phyloP scores from a whole-genome alignment of 2,329 filamentous ascomycete genomes.

The Microsporum canis region DNA sequence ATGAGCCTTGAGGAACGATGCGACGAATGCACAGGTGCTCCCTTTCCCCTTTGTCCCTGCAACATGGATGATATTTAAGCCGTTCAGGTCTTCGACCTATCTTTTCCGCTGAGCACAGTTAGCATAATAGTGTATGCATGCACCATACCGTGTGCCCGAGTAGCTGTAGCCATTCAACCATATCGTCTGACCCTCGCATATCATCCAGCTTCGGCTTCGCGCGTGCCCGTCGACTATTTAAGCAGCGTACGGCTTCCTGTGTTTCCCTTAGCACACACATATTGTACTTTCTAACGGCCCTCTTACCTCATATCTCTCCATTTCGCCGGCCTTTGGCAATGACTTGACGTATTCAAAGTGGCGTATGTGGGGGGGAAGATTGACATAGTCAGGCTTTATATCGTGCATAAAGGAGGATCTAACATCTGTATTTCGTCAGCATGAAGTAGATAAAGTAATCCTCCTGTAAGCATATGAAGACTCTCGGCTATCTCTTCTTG shows the following conservation, averaged over 20 bases:
- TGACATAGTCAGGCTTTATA: too few relatives aligned
- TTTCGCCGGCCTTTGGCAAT: neutral
- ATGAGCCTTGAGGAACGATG: conserved; percentile 49
- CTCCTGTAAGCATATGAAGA: too few relatives aligned
- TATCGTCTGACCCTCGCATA: neutral
- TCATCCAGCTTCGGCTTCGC: neutral
- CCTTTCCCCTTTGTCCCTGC: conserved; percentile 63
- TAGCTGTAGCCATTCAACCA: conserved; percentile 3
- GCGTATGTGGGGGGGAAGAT: too few relatives aligned
- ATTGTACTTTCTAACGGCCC: neutral
- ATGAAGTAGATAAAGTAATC: too few relatives aligned
- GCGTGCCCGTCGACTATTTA: neutral
- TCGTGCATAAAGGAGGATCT: too few relatives aligned
- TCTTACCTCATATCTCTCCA: neutral
- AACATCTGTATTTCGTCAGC: too few relatives aligned
- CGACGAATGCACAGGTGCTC: conserved; percentile 53
- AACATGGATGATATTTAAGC: conserved; percentile 53
- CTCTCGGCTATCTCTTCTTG: too few relatives aligned
- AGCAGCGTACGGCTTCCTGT: neutral
- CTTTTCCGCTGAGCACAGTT: neutral
- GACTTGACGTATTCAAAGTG: too few relatives aligned
- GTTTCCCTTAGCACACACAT: neutral
- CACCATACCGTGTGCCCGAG: conserved; percentile 4
- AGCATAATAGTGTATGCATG: neutral
- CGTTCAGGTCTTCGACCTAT: conserved; percentile 40